These are phyloP conservation scores for Colletotrichum chlorophyti DNA, from an alignment of 2,329 filamentous ascomycete genomes.

Conservation along the genomic window DNA sequence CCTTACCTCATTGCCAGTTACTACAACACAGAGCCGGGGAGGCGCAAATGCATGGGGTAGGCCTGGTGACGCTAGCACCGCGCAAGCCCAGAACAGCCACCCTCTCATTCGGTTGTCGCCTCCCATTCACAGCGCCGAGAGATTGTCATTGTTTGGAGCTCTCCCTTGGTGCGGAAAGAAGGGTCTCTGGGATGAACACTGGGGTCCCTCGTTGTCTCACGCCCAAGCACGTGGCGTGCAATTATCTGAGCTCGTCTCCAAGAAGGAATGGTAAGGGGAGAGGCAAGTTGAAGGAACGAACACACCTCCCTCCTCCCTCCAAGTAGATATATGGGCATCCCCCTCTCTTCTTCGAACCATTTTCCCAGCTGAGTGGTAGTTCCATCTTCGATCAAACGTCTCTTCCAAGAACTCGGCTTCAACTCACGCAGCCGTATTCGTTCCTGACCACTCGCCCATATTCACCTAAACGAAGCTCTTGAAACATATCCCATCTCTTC, in stretches of 20 bases:
- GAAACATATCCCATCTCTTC: not conserved
- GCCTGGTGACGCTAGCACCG: conserved; percentile 15
- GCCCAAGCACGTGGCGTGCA: conserved; percentile 15
- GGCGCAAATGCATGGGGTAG: not conserved
- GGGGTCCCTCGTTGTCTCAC: conserved; percentile 1
- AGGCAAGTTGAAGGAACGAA: conserved; percentile 5
- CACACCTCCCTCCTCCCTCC: not conserved
- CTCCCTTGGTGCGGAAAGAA: too few species aligned
- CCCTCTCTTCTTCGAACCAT: conserved; percentile 6
- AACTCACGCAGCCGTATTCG: not conserved
- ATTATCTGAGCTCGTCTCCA: conserved; percentile 13
- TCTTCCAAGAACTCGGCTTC: not conserved
- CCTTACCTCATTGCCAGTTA: not conserved
- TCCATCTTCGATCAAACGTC: not conserved
- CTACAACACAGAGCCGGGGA: too few species aligned
- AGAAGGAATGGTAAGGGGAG: not conserved
- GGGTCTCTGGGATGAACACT: not conserved
- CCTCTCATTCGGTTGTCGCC: not conserved
- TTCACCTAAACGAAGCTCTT: not conserved
- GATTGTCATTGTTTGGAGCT: not conserved
- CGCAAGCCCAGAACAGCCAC: conserved; percentile 17
- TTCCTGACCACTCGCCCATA: conserved; percentile 2
- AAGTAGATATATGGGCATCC: conserved; percentile 16
- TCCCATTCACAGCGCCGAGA: not conserved
- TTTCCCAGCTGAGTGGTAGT: not conserved